These are phyloP conservation scores for Chimonanthus salicifolius DNA, from an alignment of 164 flowering plant genomes.

Conservation along the genomic window DNA sequence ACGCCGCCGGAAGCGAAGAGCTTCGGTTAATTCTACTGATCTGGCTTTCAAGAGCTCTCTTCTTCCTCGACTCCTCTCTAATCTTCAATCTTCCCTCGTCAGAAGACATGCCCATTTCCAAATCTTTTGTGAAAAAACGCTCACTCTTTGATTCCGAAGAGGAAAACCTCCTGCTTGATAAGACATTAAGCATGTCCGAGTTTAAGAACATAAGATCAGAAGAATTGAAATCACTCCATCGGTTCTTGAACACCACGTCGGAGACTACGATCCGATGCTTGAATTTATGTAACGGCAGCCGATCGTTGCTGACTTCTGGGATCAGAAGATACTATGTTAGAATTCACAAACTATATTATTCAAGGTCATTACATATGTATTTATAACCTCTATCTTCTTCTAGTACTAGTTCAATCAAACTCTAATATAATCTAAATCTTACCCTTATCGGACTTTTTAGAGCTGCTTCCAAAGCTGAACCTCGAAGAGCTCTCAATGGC, in stretches of 20 bases:
- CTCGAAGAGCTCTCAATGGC: conserved; percentile 22
- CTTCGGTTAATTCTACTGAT: conserved; percentile 3
- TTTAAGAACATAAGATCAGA: conserved; percentile 66
- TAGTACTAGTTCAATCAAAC: too few species aligned
- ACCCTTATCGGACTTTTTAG: background rate
- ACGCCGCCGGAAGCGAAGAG: conserved; percentile 8
- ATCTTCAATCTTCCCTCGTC: conserved; percentile 14
- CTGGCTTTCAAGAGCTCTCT: conserved; percentile 33
- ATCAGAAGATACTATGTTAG: background rate
- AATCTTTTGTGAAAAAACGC: too few species aligned
- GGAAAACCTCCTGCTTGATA: conserved; percentile 26
- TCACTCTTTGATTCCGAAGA: too few species aligned
- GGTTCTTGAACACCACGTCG: conserved; percentile 50
- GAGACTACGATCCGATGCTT: conserved; percentile 64
- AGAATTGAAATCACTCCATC: conserved; percentile 80
- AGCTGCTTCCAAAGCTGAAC: conserved; percentile 14
- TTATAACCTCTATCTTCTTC: too few species aligned
- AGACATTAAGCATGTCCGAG: conserved; percentile 48
- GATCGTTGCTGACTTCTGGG: conserved; percentile 16
- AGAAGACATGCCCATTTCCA: background rate
- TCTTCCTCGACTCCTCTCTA: conserved; percentile 39
- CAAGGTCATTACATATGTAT: too few species aligned
- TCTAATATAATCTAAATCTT: background rate
- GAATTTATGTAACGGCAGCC: conserved; percentile 34
- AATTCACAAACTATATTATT: too few species aligned